Conservation (phyloP, 2,329 filamentous ascomycete genomes). For the Scolecobasidium constrictum region DNA sequence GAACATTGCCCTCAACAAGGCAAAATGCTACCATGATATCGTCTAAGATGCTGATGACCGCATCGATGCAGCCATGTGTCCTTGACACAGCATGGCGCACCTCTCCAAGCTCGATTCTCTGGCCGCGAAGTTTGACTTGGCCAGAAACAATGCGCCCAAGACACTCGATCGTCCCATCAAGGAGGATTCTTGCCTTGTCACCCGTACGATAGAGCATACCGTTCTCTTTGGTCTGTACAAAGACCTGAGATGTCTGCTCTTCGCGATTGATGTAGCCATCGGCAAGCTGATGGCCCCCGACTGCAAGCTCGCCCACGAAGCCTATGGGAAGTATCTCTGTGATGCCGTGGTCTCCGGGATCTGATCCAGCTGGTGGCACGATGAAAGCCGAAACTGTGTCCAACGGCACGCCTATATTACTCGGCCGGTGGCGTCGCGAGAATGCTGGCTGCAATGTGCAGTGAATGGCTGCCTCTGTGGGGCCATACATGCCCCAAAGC, state of each 20-base stretch:
- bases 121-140: slow-evolving; percentile 79
- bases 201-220: slow-evolving; percentile 75
- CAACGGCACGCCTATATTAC: slow-evolving; percentile 67
- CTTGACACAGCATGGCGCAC: slow-evolving; percentile 25
- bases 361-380: slow-evolving; percentile 34
- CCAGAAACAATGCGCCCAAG: slow-evolving; percentile 68
- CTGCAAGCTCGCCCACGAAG: slow-evolving; percentile 65
- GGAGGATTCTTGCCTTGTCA: slow-evolving; percentile 62
- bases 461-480: slow-evolving; percentile 85
- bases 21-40: slow-evolving; percentile 68
- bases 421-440: slow-evolving; percentile 42
- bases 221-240: slow-evolving; percentile 52
- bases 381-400: slow-evolving; percentile 73
- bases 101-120: slow-evolving; percentile 67
- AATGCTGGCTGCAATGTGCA: slow-evolving; percentile 67
- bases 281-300: slow-evolving; percentile 73
- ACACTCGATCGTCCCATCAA: slow-evolving; percentile 66
- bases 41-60: slow-evolving; percentile 55
- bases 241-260: slow-evolving; percentile 61
- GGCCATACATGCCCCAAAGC: slow-evolving; percentile 88
- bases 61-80: slow-evolving; percentile 41
- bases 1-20: slow-evolving; percentile 37
- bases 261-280: slow-evolving; percentile 71
- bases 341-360: slow-evolving; percentile 12
- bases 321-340: slow-evolving; percentile 52